Conservation (phyloP, 2,329 filamentous ascomycete genomes). For the Paecilomyces variotii region DNA sequence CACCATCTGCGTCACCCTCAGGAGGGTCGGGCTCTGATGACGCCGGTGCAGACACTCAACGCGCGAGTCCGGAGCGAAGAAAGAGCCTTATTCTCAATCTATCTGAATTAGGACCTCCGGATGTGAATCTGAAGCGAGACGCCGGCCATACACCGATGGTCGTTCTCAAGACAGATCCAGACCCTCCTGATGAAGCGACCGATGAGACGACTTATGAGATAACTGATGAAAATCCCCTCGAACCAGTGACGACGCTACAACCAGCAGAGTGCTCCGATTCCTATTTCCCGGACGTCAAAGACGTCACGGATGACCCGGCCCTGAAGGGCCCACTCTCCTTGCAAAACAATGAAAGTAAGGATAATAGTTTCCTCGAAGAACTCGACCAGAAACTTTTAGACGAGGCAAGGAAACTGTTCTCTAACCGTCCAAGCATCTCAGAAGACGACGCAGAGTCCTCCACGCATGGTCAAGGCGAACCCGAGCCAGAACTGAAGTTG, state of each 20-base stretch:
- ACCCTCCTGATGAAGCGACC: slow-evolving; percentile 11
- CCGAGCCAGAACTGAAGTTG: slow-evolving; percentile 33
- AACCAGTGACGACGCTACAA: slow-evolving; percentile 23
- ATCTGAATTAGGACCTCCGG: slow-evolving; percentile 30
- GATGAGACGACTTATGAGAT: slow-evolving; percentile 17
- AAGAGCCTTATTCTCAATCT: slow-evolving; percentile 26
- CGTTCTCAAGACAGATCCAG: slow-evolving; percentile 26
- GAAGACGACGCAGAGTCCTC: slow-evolving; percentile 17
- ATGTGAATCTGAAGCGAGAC: slow-evolving; percentile 32
- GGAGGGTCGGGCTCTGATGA: slow-evolving; percentile 15
- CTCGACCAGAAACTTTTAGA: slow-evolving; percentile 37
- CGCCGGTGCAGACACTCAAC: slow-evolving; percentile 12
- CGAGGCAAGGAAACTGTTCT: slow-evolving; percentile 28
- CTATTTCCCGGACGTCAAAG: slow-evolving; percentile 32
- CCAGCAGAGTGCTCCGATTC: slow-evolving; percentile 32
- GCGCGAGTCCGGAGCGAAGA: slow-evolving; percentile 15
- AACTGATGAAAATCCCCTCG: slow-evolving; percentile 23
- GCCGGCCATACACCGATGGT: slow-evolving; percentile 40
- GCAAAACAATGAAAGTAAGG: slow-evolving; percentile 32
- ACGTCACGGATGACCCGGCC: slow-evolving; percentile 35
- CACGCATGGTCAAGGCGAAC: slow-evolving; percentile 14
- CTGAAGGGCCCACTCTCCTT: slow-evolving; percentile 37
- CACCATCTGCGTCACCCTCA: slow-evolving; percentile 25
- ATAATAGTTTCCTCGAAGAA: slow-evolving; percentile 32
- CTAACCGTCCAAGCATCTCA: slow-evolving; percentile 14